These are phyloP conservation scores for Euphorbia corollata DNA, from an alignment of 441 rosid species.

Conservation along the genomic window DNA sequence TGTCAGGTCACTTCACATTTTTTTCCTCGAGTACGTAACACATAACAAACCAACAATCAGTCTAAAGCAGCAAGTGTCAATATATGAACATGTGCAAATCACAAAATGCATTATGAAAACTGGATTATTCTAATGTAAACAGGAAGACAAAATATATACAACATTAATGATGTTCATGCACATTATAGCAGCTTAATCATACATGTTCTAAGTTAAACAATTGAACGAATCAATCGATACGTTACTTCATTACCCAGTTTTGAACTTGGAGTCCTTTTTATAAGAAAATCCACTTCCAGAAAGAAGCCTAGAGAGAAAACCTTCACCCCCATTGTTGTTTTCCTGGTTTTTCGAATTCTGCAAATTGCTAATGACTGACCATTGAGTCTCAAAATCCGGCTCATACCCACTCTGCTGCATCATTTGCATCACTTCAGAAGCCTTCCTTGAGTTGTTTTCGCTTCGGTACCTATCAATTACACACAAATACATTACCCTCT, in stretches of 20 bases:
- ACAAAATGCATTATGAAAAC: too few species aligned
- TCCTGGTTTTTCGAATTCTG: slow-evolving; percentile 31
- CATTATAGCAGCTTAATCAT: not conserved
- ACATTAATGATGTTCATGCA: too few species aligned
- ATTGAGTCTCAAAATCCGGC: slow-evolving; percentile 65
- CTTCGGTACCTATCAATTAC: slow-evolving; percentile 41
- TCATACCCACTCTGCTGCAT: slow-evolving; percentile 60
- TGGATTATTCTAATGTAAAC: too few species aligned
- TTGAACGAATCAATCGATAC: slow-evolving; percentile 3
- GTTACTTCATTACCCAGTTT: slow-evolving; percentile 10
- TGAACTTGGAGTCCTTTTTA: slow-evolving; percentile 21
- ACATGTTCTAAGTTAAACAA: not conserved
- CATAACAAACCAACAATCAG: too few species aligned
- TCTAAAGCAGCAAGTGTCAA: too few species aligned
- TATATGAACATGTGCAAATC: too few species aligned
- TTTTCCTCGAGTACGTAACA: too few species aligned
- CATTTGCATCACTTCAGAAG: slow-evolving; percentile 49
- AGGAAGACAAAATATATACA: too few species aligned
- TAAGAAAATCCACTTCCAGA: slow-evolving; percentile 50
- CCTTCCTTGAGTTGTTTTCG: slow-evolving; percentile 52
- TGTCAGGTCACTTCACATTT: too few species aligned
- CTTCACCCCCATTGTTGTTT: slow-evolving; percentile 27
- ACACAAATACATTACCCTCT: slow-evolving; percentile 39
- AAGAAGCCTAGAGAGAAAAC: slow-evolving; percentile 70
- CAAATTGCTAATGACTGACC: slow-evolving; percentile 71